Base-by-base conservation (phyloP, 2,329 filamentous ascomycete genomes). In the Arachnomyces sp. region DNA sequence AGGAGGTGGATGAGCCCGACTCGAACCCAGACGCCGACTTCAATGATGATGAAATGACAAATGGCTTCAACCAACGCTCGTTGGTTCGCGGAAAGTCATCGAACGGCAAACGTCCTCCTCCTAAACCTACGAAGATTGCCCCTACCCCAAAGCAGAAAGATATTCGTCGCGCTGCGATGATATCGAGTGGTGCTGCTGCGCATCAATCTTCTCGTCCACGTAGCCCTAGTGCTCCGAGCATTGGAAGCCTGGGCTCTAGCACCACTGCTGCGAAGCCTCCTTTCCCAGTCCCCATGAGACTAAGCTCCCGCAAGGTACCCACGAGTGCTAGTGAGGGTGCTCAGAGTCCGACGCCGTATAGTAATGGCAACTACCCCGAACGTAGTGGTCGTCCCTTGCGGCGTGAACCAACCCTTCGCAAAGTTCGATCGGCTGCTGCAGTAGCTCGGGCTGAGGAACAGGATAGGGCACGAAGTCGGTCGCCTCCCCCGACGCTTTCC, bases 251-350 rank as follows among this genome's bases (percentile, higher is more conserved):
- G 32, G 64, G 51, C 38, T 54, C 53, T 17, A 59, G 59, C n/a
- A 59, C 55, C 28, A 54, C 57, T 37, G 51, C 56, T 7, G 44
- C 51, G 14, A 51, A 43, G 38, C 89, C 92, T 18, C 92, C 92
- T 0, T 95, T 94, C 67, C 89, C 92, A 0, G 94, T 98, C 5
- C 92, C 92, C 0, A 82, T 81, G 2, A 74, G 92, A 42, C 84
- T 86, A 20, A 96, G 90, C 62, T 98, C 89, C 4, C 79, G 88
- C 44, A 81, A 82, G 53, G 74, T 81, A 15, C 76, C 79, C 1
- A 63, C 79, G 44, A 81, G 75, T 49, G 68, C 74, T 37, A 88
- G 84, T 57, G 87, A 94, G 46, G 84, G 84, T 3, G 81, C 79
- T 31, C 75, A 79, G 47, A 94, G 86, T 56, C 88, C 88, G 1